phyloP scores from a whole-genome alignment of 2,329 filamentous ascomycete genomes.

The Penicillium capsulatum region DNA sequence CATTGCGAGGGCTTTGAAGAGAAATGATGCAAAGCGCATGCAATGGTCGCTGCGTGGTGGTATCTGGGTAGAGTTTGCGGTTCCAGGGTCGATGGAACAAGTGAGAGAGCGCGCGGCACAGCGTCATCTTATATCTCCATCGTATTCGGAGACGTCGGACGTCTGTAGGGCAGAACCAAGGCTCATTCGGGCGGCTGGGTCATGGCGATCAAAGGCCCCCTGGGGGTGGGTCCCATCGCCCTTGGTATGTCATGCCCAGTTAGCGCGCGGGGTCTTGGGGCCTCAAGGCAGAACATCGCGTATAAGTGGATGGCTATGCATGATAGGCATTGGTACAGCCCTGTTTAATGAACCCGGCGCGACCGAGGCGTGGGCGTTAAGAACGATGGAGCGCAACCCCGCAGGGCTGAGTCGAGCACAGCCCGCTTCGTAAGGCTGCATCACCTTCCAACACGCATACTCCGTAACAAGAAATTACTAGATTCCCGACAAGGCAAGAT shows the following conservation, averaged over 20 bases:
- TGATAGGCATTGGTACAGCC: no score
- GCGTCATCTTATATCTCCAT: not conserved
- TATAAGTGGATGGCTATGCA: no score
- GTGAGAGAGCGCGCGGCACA: not conserved
- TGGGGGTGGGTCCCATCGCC: no score
- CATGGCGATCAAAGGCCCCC: no score
- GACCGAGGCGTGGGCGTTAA: no score
- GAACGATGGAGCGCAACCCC: not conserved
- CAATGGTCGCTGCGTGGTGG: conserved; percentile 1
- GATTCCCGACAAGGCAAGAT: no score
- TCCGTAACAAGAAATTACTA: no score
- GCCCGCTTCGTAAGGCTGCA: conserved; percentile 1
- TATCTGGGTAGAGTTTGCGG: not conserved
- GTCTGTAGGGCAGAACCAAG: conserved; percentile 1
- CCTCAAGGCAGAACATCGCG: no score
- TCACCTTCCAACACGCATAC: no score
- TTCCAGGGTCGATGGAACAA: not conserved
- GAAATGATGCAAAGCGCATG: conserved; percentile 9
- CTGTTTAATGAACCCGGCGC: no score
- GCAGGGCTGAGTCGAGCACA: conserved; percentile 5
- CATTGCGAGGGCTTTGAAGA: conserved; percentile 3
- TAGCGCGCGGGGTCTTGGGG: no score
- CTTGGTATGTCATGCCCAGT: no score
- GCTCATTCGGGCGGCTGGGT: not conserved
- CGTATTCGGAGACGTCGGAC: not conserved